Evolutionary conservation across 371 early-diverging fungal species (phyloP), one percentile per base, ranked within the genome.

Genomic region (Actinomucor elegans): DNA sequence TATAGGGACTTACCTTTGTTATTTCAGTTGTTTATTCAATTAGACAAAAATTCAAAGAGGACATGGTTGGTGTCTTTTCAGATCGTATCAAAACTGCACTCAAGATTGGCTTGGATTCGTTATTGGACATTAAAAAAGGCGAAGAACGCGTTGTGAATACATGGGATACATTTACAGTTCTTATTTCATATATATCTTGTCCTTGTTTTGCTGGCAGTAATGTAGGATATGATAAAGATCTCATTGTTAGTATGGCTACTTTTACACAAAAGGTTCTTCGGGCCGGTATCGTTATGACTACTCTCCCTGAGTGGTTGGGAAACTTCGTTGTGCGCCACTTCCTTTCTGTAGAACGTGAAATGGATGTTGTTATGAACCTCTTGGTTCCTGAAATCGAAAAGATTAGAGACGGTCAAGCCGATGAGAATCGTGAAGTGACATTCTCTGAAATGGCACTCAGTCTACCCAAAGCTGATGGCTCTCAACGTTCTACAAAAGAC

Each of bases 161-260:
- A 0, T 52, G 58, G 49, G 42, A 53, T 9, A 38, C 50, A 10
- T 28, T 73, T 3, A 50, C 61, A 15, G 28, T 47, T 1, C 23
- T 63, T 10, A 59, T 73, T 8, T 57, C 73, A 0, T 26, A 55
- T 12, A 64, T 73, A 15, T 67, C 70, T 2, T 64, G 67, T 28
- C 52, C 59, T 1, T 66, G 69, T 31, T 73, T 73, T 48, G 73
- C 73, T 4, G 69, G 63, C 1, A 58, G 59, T 12, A 42, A 57
- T 11, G 61, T 64, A 4, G 67, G 57, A 0, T 31, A 43, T 8
- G 44, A 67, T 40, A 29, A 43, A 32, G 65, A 59, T 0, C 35
- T 73, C 21, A 57, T 73, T 10, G 28, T 29, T 24, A 47, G 62
- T 10, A 67, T 73, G 64, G 73, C 73, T 23, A 29, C 21, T 1